Evolutionary conservation across 2,329 filamentous ascomycete genomes (phyloP).

Genomic region (Alternaria sp.): DNA sequence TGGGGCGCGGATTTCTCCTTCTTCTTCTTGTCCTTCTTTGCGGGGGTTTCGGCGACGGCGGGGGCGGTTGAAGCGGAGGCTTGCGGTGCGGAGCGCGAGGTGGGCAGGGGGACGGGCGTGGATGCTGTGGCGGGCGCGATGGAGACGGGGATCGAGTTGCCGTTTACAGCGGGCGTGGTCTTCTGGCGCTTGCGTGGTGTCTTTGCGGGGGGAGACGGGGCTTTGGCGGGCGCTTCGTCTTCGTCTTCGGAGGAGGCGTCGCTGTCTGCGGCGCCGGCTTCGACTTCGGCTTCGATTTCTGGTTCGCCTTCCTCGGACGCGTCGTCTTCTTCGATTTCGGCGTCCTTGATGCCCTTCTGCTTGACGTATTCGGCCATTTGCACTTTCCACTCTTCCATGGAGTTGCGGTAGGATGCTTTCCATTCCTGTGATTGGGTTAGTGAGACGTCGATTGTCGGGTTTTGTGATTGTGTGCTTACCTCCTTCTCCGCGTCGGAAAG

Average conservation of each 20-base stretch:
- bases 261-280: constrained; percentile 45
- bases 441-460: not conserved
- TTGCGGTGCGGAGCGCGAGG: constrained; percentile 15
- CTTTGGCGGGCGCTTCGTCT: constrained; percentile 42
- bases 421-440: constrained; percentile 33
- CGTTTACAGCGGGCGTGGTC: constrained; percentile 35
- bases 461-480: constrained; percentile 49
- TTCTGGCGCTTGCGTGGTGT: constrained; percentile 50
- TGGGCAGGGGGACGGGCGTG: constrained; percentile 37
- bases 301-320: constrained; percentile 28
- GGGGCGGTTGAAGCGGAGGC: constrained; percentile 16
- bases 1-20: constrained; percentile 36
- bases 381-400: constrained; percentile 61
- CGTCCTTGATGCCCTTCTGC: constrained; percentile 45
- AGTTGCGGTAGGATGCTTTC: constrained; percentile 59
- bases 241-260: constrained; percentile 50
- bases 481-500: constrained; percentile 77
- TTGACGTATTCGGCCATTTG: constrained; percentile 64
- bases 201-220: constrained; percentile 45
- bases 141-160: constrained; percentile 18
- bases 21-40: constrained; percentile 46
- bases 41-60: constrained; percentile 24
- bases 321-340: constrained; percentile 52
- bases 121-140: constrained; percentile 24
- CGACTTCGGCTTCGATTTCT: constrained; percentile 43